Base-by-base conservation (phyloP, 2,329 filamentous ascomycete species). In the Venturia oleaginea region DNA sequence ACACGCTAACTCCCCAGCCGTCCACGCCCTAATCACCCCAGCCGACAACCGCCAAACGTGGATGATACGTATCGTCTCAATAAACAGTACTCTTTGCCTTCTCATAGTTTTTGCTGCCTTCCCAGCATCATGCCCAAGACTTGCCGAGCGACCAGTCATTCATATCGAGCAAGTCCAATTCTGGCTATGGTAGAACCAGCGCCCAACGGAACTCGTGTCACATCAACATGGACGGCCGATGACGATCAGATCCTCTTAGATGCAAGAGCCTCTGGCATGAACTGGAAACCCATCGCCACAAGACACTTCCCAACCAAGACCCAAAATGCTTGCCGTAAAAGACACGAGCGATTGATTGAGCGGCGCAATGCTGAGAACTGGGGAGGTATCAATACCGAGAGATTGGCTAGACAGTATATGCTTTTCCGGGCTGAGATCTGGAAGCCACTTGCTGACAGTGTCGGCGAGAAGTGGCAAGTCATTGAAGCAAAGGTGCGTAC, bases 291-390 rank as follows among this genome's bases (percentile, higher is more conserved):
- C 70, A 94, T 95, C 72, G 87, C 91, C 70, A 81, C 81, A 67
- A 84, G 82, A 67, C 85, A 91, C 76, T 96, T 96, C 73, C 88
- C 87, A 0, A 81, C 77, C 73, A 96, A 96, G 79, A 82, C 82
- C 15, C 77, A 88, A 65, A 94, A 94, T 73, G 92, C 92, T 22
- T 96, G 91, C 77, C 89, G 91, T 68, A 96, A 96, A 78, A 85
- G 91, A 64, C 91, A 95, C 71, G 91, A 96, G 76, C 83, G 91
- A 48, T 78, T 96, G 68, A 87, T 93, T 81, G 89, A 93, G 76
- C 85, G 87, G 68, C 72, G 80, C 72, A 86, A 86, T 65, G 84
- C 86, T 59, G 87, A 91, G 70, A 88, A 92, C 71, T 94, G 90
- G 87, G 89, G 93, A 70, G 83, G 83, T 24, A 80, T 86, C 68